phyloP scores from a whole-genome alignment of 2,329 filamentous ascomycete genomes.

The Zelopaecilomyces penicillatus region DNA sequence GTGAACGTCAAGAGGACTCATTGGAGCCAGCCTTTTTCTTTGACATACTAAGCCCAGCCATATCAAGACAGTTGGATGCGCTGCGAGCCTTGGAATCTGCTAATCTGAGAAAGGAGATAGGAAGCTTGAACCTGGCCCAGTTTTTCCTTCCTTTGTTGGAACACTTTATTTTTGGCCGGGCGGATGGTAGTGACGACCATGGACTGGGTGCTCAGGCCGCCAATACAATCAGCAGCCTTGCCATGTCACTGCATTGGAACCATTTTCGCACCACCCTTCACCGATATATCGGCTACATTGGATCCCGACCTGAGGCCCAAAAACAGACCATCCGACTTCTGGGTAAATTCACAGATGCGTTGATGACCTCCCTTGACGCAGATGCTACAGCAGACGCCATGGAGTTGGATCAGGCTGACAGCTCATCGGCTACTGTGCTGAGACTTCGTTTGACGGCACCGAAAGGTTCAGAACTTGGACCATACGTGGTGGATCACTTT shows the following conservation, averaged over 20 bases:
- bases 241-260: constrained; percentile 75
- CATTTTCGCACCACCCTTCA: constrained; percentile 81
- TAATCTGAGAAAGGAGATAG: constrained; percentile 55
- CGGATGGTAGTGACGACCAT: constrained; percentile 66
- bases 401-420: constrained; percentile 30
- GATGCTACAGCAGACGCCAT: constrained; percentile 29
- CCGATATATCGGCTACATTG: constrained; percentile 74
- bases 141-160: constrained; percentile 89
- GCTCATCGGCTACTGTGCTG: constrained; percentile 18
- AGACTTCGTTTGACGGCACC: constrained; percentile 60
- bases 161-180: constrained; percentile 83
- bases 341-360: constrained; percentile 69
- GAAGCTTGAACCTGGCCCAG: constrained; percentile 70
- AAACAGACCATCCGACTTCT: constrained; percentile 81
- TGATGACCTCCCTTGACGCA: constrained; percentile 48
- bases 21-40: constrained; percentile 71
- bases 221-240: constrained; percentile 67
- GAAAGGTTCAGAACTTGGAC: constrained; percentile 54
- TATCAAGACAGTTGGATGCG: constrained; percentile 76
- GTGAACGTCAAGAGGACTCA: constrained; percentile 53
- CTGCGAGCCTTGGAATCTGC: constrained; percentile 66
- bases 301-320: constrained; percentile 70
- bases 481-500: constrained; percentile 66
- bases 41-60: constrained; percentile 84
- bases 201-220: constrained; percentile 81